These are phyloP conservation scores for Cyberlindnera samutprakarnensis DNA, from an alignment of 805 yeast genomes.

Conservation along the genomic window DNA sequence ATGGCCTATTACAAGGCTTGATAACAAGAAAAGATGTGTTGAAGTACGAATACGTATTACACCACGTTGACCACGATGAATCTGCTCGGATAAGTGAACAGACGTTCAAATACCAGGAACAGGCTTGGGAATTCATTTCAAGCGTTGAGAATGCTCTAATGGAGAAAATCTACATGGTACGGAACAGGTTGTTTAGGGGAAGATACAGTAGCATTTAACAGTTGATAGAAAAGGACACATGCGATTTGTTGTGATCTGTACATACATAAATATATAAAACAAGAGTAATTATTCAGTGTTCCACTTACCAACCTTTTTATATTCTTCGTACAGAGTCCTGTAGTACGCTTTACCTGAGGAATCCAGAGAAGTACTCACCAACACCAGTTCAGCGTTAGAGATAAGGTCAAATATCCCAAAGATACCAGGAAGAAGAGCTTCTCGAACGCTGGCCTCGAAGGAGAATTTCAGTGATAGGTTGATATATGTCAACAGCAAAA, in stretches of 20 bases:
- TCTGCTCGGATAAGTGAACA: slow-evolving; percentile 6
- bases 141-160: slow-evolving; percentile 4
- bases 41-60: slow-evolving; percentile 41
- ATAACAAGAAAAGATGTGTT: slow-evolving; percentile 80
- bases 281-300: slow-evolving; percentile 13
- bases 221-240: background rate
- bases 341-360: slow-evolving; percentile 60
- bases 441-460: slow-evolving; percentile 39
- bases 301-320: slow-evolving; percentile 79
- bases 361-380: slow-evolving; percentile 61
- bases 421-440: slow-evolving; percentile 45
- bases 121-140: slow-evolving; percentile 11
- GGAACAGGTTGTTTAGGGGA: background rate
- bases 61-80: slow-evolving; percentile 6
- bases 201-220: background rate
- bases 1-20: slow-evolving; percentile 62
- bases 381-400: slow-evolving; percentile 55
- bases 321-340: slow-evolving; percentile 61
- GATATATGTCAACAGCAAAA: slow-evolving; percentile 52
- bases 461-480: slow-evolving; percentile 42
- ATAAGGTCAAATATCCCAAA: slow-evolving; percentile 62
- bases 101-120: slow-evolving; percentile 8
- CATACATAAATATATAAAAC: background rate
- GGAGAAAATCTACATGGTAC: background rate
- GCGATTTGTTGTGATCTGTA: no score